phyloP scores from a whole-genome alignment of 1,284 basidiomycete species.

The Tilletia setariae region DNA sequence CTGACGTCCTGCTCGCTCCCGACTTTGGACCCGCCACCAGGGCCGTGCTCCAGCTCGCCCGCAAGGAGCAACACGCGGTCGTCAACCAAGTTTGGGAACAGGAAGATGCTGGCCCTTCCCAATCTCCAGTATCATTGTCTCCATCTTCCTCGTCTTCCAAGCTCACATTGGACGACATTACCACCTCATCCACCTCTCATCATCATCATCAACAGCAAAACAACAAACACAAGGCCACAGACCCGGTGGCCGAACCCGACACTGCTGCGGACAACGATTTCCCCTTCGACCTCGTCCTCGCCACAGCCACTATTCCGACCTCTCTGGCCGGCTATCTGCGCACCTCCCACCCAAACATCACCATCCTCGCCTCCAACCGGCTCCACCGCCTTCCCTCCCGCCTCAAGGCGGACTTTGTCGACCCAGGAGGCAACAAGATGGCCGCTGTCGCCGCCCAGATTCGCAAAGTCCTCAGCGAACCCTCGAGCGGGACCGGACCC shows the following conservation, averaged over 20 bases:
- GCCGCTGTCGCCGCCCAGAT: conserved; percentile 74
- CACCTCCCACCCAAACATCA: conserved; percentile 63
- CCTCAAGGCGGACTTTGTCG: conserved; percentile 69
- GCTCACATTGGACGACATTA: conserved; percentile 16
- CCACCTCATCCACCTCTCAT: background rate
- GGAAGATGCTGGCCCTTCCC: background rate
- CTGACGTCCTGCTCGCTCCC: conserved; percentile 79
- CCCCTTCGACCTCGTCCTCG: conserved; percentile 64
- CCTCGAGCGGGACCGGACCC: conserved; percentile 47
- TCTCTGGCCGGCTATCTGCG: conserved; percentile 68
- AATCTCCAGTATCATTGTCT: background rate
- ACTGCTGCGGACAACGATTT: background rate
- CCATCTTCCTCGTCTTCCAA: background rate
- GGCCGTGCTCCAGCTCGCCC: conserved; percentile 15
- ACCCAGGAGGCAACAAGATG: conserved; percentile 68
- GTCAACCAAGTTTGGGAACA: background rate
- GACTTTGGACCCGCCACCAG: conserved; percentile 18
- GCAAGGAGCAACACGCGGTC: background rate
- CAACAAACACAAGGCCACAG: background rate
- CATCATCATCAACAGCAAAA: background rate
- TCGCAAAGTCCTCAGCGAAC: conserved; percentile 70
- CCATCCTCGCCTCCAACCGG: conserved; percentile 71
- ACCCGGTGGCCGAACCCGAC: background rate
- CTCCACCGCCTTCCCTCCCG: conserved; percentile 72
- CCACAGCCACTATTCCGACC: conserved; percentile 81